phyloP scores from a whole-genome alignment of 164 flowering plant species.

The Nelumbo lutea region DNA sequence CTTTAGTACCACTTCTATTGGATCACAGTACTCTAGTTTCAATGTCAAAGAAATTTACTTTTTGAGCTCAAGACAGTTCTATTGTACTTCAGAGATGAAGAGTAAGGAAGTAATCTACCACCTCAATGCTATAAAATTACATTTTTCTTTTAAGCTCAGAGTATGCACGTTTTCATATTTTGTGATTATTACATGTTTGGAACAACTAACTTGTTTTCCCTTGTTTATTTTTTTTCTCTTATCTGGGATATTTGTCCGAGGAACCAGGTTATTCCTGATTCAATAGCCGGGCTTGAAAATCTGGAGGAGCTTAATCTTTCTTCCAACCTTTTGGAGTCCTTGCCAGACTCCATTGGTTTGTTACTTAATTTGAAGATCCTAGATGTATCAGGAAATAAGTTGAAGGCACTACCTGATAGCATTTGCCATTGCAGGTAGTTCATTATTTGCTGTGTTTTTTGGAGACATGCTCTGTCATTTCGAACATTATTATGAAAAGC shows the following conservation, averaged over 20 bases:
- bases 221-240: background rate
- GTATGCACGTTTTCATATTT: too few relatives aligned
- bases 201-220: background rate
- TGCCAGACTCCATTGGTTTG: constrained; percentile 89
- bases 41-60: too few relatives aligned
- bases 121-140: too few relatives aligned
- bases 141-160: too few relatives aligned
- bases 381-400: constrained; percentile 75
- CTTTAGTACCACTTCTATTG: too few relatives aligned
- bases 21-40: too few relatives aligned
- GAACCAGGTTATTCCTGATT: constrained; percentile 75
- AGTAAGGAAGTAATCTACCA: too few relatives aligned
- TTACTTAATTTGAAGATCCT: constrained; percentile 61
- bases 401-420: constrained; percentile 65
- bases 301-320: constrained; percentile 80
- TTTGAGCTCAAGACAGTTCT: too few relatives aligned
- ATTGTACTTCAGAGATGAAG: too few relatives aligned
- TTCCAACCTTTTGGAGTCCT: constrained; percentile 62
- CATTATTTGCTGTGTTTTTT: background rate
- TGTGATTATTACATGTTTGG: background rate
- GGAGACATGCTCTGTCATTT: background rate
- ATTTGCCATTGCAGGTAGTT: constrained; percentile 79
- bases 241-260: constrained; percentile 12
- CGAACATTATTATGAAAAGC: background rate
- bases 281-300: constrained; percentile 72